Evolutionary conservation across 1,139 yeast genomes (phyloP).

Genomic region (Candida glucosophila): DNA sequence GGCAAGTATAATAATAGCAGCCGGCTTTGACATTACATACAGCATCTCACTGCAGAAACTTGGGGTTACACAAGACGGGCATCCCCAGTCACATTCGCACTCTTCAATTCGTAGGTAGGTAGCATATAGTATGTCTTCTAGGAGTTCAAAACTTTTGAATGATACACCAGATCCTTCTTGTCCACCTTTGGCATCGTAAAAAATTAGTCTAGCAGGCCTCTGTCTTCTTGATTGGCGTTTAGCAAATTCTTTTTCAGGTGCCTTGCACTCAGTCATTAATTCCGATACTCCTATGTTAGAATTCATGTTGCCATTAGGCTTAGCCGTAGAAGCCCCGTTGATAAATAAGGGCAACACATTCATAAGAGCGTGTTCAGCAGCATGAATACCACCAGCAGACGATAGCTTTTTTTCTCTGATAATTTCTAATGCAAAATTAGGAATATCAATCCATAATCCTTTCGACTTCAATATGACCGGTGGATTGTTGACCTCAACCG

Average conservation of each 20-base stretch:
- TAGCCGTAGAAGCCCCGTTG: constrained; percentile 26
- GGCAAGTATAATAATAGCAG: constrained; percentile 66
- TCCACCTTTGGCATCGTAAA: constrained; percentile 80
- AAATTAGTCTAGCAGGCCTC: constrained; percentile 79
- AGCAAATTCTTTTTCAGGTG: constrained; percentile 92
- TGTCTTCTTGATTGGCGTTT: constrained; percentile 55
- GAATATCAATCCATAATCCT: constrained; percentile 91
- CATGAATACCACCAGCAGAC: constrained; percentile 91
- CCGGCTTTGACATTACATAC: constrained; percentile 79
- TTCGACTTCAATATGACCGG: constrained; percentile 62
- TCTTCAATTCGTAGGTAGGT: constrained; percentile 50
- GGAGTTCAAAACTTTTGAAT: constrained; percentile 68
- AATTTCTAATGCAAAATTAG: constrained; percentile 49
- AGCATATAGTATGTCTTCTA: constrained; percentile 53
- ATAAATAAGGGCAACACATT: constrained; percentile 59
- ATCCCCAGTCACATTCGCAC: constrained; percentile 81
- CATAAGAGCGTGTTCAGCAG: constrained; percentile 86
- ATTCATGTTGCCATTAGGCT: constrained; percentile 42
- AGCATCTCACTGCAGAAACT: constrained; percentile 73
- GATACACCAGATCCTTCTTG: constrained; percentile 71
- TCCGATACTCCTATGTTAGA: constrained; percentile 48
- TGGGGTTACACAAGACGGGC: constrained; percentile 81
- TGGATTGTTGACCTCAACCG: constrained; percentile 86
- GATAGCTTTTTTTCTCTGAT: constrained; percentile 51
- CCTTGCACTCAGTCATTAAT: constrained; percentile 86